A percentile compares a stretch with the other conserved stretches of the same genome.
These are phyloP conservation scores for Phytophthora cajani DNA, from an alignment of 352 stramenopile species.

Conservation along the genomic window DNA sequence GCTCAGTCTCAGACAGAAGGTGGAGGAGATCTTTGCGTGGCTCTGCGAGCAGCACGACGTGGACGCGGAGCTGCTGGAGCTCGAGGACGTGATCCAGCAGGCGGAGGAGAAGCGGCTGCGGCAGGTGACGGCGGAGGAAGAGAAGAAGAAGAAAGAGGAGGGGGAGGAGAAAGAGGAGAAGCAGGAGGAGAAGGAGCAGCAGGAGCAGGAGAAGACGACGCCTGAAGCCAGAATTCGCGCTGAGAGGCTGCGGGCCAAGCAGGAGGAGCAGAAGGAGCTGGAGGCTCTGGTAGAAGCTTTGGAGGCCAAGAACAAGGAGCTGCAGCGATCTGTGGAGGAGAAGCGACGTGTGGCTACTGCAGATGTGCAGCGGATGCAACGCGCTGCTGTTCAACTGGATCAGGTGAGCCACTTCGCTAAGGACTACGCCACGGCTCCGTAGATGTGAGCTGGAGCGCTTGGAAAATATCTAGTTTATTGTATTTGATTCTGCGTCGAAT, in stretches of 20 bases:
- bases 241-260: slow-evolving; percentile 58
- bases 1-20: slow-evolving; percentile 57
- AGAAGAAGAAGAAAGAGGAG: slow-evolving; percentile 21
- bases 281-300: slow-evolving; percentile 47
- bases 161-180: slow-evolving; percentile 13
- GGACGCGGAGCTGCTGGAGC: slow-evolving; percentile 51
- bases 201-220: slow-evolving; percentile 16
- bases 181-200: slow-evolving; percentile 1
- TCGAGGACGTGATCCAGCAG: slow-evolving; percentile 56
- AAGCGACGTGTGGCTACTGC: slow-evolving; percentile 52
- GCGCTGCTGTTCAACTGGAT: slow-evolving; percentile 40
- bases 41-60: slow-evolving; percentile 60
- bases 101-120: slow-evolving; percentile 52
- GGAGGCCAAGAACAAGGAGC: slow-evolving; percentile 50
- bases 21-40: slow-evolving; percentile 63
- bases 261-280: slow-evolving; percentile 57
- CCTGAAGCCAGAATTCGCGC: slow-evolving; percentile 50
- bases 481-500: slow-evolving; percentile 19
- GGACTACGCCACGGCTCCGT: slow-evolving; percentile 45
- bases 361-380: slow-evolving; percentile 54
- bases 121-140: slow-evolving; percentile 33
- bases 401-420: slow-evolving; percentile 44
- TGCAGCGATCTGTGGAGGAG: slow-evolving; percentile 48
- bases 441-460: slow-evolving; percentile 10
- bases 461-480: slow-evolving; percentile 30